Evolutionary conservation across 2,329 filamentous ascomycete species (phyloP).

Genomic region (Domatiomyces globalis): DNA sequence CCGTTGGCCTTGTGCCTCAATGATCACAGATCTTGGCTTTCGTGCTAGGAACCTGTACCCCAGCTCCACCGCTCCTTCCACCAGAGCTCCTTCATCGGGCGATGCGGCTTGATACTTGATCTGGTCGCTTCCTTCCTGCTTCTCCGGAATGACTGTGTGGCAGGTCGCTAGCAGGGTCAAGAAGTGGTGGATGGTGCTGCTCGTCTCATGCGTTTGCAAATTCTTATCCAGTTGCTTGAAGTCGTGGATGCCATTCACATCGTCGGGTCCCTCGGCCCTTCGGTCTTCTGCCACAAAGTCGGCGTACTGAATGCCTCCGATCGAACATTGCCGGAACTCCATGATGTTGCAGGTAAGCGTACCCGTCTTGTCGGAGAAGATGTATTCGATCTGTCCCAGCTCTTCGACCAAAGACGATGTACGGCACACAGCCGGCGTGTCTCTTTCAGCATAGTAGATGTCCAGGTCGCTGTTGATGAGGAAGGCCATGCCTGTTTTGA

Average conservation of each 20-base stretch:
- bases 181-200: constrained; percentile 64
- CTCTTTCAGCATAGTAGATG: constrained; percentile 91
- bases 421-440: constrained; percentile 88
- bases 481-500: constrained; percentile 97
- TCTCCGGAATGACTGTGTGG: constrained; percentile 93
- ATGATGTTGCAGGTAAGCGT: constrained; percentile 97
- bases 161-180: constrained; percentile 75
- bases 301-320: constrained; percentile 85
- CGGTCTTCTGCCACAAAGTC: constrained; percentile 86
- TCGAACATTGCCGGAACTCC: constrained; percentile 93
- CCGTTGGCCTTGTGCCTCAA: constrained; percentile 57
- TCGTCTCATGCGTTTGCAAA: constrained; percentile 45
- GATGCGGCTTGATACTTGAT: constrained; percentile 99
- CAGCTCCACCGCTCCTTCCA: constrained; percentile 71
- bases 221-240: constrained; percentile 65
- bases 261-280: constrained; percentile 57
- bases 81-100: constrained; percentile 90
- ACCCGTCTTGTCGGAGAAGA: constrained; percentile 96
- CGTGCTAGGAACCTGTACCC: constrained; percentile 85
- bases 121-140: constrained; percentile 59
- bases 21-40: constrained; percentile 76
- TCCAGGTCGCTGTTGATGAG: constrained; percentile 95
- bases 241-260: constrained; percentile 67
- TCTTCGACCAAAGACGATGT: constrained; percentile 96
- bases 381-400: constrained; percentile 93